Evolutionary conservation across 2,329 filamentous ascomycete genomes (phyloP).

Genomic region (Chrysoporthe puriensis): DNA sequence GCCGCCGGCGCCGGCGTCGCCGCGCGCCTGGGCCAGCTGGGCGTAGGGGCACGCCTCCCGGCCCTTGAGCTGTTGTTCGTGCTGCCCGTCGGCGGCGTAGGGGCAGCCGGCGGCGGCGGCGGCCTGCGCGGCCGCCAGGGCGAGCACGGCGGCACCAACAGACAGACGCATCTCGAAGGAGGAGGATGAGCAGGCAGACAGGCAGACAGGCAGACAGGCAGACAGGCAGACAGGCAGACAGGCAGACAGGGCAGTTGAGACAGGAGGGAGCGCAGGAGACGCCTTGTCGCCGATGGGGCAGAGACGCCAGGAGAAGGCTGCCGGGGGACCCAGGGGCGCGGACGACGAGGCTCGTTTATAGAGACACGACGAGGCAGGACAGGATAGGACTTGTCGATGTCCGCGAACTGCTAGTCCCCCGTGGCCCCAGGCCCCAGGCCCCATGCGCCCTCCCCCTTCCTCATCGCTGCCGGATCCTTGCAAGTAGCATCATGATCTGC

Average conservation of each 20-base stretch:
- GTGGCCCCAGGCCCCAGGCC: neutral
- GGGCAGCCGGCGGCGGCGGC: conserved; percentile 17
- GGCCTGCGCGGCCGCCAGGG: conserved; percentile 11
- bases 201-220: too few relatives aligned
- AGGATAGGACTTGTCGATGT: neutral
- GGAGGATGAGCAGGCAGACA: too few relatives aligned
- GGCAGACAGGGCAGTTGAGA: too few relatives aligned
- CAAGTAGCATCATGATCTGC: neutral
- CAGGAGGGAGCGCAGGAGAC: neutral
- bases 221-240: too few relatives aligned
- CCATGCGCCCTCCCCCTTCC: neutral
- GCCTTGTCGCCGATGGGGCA: neutral
- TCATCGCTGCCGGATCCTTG: neutral
- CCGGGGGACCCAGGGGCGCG: neutral
- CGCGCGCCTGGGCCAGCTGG: conserved; percentile 6
- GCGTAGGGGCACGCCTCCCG: conserved; percentile 25
- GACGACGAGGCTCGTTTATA: neutral
- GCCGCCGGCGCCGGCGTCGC: too few relatives aligned
- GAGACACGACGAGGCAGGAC: neutral
- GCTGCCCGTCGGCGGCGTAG: conserved; percentile 5
- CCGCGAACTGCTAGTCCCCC: too few relatives aligned
- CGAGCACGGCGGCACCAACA: conserved; percentile 13
- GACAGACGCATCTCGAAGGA: conserved; percentile 9
- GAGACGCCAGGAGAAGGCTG: neutral
- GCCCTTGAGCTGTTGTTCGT: conserved; percentile 25